Evolutionary conservation across 208 protist genomes (phyloP).

Genomic region (Entamoeba invadens): DNA sequence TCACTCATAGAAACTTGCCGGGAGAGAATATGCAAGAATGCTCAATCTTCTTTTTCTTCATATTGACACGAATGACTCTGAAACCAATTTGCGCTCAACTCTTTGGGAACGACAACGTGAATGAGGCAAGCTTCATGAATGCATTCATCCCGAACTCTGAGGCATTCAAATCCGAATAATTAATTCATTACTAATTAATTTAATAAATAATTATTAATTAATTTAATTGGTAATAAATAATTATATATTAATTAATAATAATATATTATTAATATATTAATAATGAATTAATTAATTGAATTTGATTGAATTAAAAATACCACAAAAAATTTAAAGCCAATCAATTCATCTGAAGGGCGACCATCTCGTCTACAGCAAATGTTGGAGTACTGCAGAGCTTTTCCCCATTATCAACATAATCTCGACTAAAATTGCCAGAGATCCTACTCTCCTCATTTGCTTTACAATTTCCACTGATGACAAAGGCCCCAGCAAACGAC

Average conservation of each 20-base stretch:
- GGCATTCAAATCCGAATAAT: neutral
- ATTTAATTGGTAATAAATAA: no score
- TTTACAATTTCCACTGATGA: neutral
- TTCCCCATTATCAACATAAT: neutral
- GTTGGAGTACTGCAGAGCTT: no score
- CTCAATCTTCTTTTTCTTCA: neutral
- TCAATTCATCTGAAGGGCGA: no score
- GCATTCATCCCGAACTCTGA: neutral
- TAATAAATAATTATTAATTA: no score
- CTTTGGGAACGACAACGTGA: neutral
- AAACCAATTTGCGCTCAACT: neutral
- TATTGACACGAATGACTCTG: neutral
- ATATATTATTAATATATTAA: no score
- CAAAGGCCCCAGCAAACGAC: neutral
- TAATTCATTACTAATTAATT: no score
- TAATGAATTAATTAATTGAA: no score
- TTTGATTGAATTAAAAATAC: no score
- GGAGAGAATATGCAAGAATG: neutral
- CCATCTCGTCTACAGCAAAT: no score
- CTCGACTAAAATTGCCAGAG: neutral
- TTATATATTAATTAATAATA: no score
- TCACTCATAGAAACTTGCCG: neutral
- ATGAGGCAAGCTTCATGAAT: conserved; percentile 1
- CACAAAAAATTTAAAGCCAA: no score
- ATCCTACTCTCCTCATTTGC: neutral